These are phyloP conservation scores for Pichia nakasei DNA, from an alignment of 805 yeast species.

Conservation along the genomic window DNA sequence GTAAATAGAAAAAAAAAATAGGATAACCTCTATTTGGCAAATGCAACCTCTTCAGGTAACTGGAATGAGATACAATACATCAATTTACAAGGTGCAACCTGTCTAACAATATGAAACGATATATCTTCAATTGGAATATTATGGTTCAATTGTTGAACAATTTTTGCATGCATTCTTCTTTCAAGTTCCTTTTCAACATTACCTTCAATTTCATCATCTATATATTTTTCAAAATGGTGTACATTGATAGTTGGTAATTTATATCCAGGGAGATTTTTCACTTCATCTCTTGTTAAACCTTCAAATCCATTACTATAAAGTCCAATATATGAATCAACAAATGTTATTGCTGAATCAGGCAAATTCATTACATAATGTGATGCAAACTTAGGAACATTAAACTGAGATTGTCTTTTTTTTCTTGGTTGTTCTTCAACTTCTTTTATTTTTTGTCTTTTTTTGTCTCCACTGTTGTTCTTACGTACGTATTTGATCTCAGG, in stretches of 20 bases:
- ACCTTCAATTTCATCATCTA: slow-evolving; percentile 57
- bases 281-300: slow-evolving; percentile 28
- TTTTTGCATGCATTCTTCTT: slow-evolving; percentile 51
- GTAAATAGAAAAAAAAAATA: too few relatives aligned
- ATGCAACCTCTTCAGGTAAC: slow-evolving; percentile 63
- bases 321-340: slow-evolving; percentile 70
- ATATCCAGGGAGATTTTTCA: slow-evolving; percentile 35
- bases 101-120: slow-evolving; percentile 76
- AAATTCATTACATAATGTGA: slow-evolving; percentile 88
- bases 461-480: slow-evolving; percentile 25
- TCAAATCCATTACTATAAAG: slow-evolving; percentile 39
- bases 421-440: slow-evolving; percentile 12
- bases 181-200: slow-evolving; percentile 64
- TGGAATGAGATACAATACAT: slow-evolving; percentile 85
- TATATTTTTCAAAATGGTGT: slow-evolving; percentile 87
- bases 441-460: slow-evolving; percentile 7
- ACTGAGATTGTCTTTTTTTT: slow-evolving; percentile 18
- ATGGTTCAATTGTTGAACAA: slow-evolving; percentile 37
- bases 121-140: slow-evolving; percentile 41
- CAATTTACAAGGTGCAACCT: slow-evolving; percentile 93
- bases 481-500: slow-evolving; percentile 30
- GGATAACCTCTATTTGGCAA: slow-evolving; percentile 19
- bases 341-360: slow-evolving; percentile 87
- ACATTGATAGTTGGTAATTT: slow-evolving; percentile 72
- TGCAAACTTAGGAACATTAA: slow-evolving; percentile 44